A percentile compares a stretch with the other conserved stretches of the same genome.
Conservation (phyloP, 495 filamentous ascomycete genomes). For the Aspergillus hancockii region DNA sequence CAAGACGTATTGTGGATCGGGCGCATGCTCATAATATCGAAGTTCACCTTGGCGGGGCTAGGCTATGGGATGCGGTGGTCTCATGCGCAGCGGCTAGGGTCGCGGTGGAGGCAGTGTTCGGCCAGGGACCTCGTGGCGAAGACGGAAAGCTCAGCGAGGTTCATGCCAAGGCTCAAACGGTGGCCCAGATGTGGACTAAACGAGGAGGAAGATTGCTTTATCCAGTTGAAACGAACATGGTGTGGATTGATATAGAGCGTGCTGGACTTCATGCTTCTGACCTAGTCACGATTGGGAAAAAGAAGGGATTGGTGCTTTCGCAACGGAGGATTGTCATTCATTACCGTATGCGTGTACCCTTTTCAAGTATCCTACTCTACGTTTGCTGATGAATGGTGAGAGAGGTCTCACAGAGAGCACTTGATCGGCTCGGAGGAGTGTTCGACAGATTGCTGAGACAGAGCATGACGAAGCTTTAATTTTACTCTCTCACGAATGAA, state of each 20-base stretch:
- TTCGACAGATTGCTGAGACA: no score
- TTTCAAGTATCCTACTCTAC: no score
- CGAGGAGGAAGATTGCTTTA: conserved; percentile 27
- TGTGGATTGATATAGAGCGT: conserved; percentile 70
- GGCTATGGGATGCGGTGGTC: conserved; percentile 71
- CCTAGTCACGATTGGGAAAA: conserved; percentile 19
- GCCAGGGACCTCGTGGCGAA: conserved; percentile 48
- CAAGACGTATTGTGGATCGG: conserved; percentile 60
- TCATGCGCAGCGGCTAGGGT: conserved; percentile 40
- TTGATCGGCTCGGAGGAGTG: no score
- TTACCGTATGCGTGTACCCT: conserved; percentile 27
- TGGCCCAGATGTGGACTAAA: conserved; percentile 56
- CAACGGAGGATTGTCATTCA: conserved; percentile 27
- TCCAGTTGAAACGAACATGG: conserved; percentile 72
- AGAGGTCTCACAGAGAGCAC: no score
- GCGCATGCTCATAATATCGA: conserved; percentile 59
- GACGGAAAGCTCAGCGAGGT: conserved; percentile 56
- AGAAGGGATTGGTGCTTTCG: conserved; percentile 22
- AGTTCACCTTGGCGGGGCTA: conserved; percentile 74
- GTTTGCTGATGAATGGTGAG: no score
- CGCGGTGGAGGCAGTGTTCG: conserved; percentile 50
- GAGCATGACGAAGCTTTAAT: no score
- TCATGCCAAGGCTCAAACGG: conserved; percentile 57
- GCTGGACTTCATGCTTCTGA: conserved; percentile 15
- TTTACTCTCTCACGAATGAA: no score